Base-by-base conservation (phyloP, 352 stramenopile genomes). In the Phytophthora sp. region DNA sequence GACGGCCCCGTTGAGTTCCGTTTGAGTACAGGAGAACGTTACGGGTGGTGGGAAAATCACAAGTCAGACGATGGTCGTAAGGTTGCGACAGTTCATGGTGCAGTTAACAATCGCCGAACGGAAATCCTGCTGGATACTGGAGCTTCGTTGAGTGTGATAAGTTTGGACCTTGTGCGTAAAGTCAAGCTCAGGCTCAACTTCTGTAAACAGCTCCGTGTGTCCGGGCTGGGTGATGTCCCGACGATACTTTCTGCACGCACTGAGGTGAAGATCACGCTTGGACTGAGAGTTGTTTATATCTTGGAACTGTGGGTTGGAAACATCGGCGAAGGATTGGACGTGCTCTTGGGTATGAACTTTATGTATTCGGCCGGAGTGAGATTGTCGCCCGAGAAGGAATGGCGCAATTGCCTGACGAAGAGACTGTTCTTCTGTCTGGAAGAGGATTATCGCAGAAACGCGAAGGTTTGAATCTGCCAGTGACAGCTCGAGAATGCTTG, bases 331-430 rank as follows among this genome's bases (percentile, higher is more conserved):
- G 69, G 61, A 0, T 42, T 74, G 13, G 54, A 74, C 0, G 63
- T 49, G 8, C 37, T 77, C 0, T 38, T 77, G 0, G 63, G 69
- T 0, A 65, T 72, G 49, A 46, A 77, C 18, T 77, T 74, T 48
- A 76, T 76, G 56, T n/a, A 54, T 7, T 13, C 34, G 1, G 37
- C 60, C 9, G 64, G 64, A 8, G 64, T 77, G 0, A 45, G 55
- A 5, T 23, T 69, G 1, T 46, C 5, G 31, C 44, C 5, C 34
- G 34, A 0, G 38, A 43, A 34, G 31, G 31, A 3, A 3, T 43
- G 6, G 31, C 32, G 4, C 17, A 32, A 15, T 20, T 54, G 3
- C 46, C 46, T 3, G 46, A 54, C 20, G 46, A 54, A n/a, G 46
- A 54, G 3, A 52, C 17, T 28, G n/a, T 38, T n/a, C 27, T 39